Percentiles rank a stretch among this genome's conserved stretches.
Conservation (phyloP, 495 filamentous ascomycete genomes). For the Daldinia loculata region DNA sequence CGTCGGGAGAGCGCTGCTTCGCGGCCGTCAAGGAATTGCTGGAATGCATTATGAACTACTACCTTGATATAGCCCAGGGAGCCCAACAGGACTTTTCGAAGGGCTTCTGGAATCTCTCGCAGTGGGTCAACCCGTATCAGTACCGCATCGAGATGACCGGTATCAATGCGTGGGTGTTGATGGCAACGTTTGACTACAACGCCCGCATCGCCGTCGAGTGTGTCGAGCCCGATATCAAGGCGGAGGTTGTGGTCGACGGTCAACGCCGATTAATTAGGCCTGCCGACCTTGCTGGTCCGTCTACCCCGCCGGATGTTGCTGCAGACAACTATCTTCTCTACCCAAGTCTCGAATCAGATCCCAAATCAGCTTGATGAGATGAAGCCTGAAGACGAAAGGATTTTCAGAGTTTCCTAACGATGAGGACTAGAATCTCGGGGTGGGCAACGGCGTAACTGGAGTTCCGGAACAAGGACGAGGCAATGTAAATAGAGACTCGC, state of each 20-base stretch:
- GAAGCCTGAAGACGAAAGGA: no score
- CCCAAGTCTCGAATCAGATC: no score
- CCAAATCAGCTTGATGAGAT: neutral
- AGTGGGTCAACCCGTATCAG: slow-evolving; percentile 41
- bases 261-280: slow-evolving; percentile 14
- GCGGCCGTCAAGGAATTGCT: slow-evolving; percentile 29
- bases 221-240: slow-evolving; percentile 12
- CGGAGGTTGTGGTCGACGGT: slow-evolving; percentile 35
- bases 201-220: slow-evolving; percentile 42
- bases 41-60: neutral
- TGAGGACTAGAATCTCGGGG: neutral
- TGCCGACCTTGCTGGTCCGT: slow-evolving; percentile 28
- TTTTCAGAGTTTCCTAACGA: neutral
- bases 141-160: slow-evolving; percentile 42
- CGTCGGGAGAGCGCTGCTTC: slow-evolving; percentile 44
- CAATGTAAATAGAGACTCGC: neutral
- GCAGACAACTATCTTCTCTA: neutral
- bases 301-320: neutral
- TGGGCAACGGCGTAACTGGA: neutral
- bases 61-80: neutral
- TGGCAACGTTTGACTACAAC: slow-evolving; percentile 39
- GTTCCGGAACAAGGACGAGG: neutral
- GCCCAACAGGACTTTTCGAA: neutral
- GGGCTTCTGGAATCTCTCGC: slow-evolving; percentile 12
- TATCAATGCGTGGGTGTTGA: slow-evolving; percentile 44